phyloP scores from a whole-genome alignment of 2,329 filamentous ascomycete species.

The Aplosporella prunicola region DNA sequence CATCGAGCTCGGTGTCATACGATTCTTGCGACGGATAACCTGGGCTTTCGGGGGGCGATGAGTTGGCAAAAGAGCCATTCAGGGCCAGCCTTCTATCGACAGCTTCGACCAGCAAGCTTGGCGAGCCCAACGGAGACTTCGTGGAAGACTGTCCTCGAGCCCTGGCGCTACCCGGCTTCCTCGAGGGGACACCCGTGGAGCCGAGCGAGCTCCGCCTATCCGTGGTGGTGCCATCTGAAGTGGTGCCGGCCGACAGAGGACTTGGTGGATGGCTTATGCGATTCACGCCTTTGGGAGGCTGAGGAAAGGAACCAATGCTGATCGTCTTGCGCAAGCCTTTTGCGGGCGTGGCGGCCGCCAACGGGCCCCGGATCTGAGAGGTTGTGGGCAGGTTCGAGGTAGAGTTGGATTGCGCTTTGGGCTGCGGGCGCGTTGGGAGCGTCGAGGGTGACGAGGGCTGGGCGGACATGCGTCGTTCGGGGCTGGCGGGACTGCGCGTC shows the following conservation, averaged over 20 bases:
- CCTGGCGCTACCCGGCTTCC: conserved; percentile 24
- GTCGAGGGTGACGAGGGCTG: conserved; percentile 9
- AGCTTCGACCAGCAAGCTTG: conserved; percentile 71
- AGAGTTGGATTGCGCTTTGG: conserved; percentile 9
- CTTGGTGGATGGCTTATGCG: conserved; percentile 52
- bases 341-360: conserved; percentile 27
- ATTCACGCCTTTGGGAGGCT: conserved; percentile 62
- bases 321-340: conserved; percentile 76
- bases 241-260: conserved; percentile 42
- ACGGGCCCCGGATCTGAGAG: conserved; percentile 15
- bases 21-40: background rate
- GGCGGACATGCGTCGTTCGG: conserved; percentile 7
- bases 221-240: conserved; percentile 24
- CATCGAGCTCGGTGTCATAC: conserved; percentile 72
- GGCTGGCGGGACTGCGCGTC: conserved; percentile 54
- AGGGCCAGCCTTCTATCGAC: no score
- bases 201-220: conserved; percentile 22
- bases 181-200: conserved; percentile 19
- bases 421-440: conserved; percentile 9
- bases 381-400: conserved; percentile 6
- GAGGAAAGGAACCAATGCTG: conserved; percentile 89
- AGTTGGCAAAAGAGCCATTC: no score
- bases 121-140: conserved; percentile 41
- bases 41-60: background rate
- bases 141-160: conserved; percentile 21